Evolutionary conservation across 495 filamentous ascomycete species (phyloP).

Genomic region (Aspergillus nanangensis): DNA sequence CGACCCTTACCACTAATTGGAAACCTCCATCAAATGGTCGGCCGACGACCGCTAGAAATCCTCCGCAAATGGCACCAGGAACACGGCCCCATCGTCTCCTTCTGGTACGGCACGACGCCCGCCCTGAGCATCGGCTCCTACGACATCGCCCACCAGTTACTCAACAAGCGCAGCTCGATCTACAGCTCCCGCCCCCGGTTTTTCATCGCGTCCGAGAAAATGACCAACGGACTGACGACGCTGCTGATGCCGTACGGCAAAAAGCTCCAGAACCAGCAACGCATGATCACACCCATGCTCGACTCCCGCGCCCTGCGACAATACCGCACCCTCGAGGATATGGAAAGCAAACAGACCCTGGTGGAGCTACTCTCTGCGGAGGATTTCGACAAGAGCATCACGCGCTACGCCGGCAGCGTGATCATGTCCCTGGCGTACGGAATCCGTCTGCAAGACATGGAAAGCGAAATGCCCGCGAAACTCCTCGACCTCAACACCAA

Average conservation of each 20-base stretch:
- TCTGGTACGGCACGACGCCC: conserved; percentile 3
- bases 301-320: background rate
- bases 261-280: conserved; percentile 8
- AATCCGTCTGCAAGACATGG: conserved; percentile 22
- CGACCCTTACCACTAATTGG: conserved; percentile 16
- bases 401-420: conserved; percentile 55
- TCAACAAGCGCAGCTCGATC: conserved; percentile 13
- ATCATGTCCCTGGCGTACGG: conserved; percentile 57
- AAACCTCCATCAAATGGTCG: conserved; percentile 17
- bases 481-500: conserved; percentile 13
- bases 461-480: background rate
- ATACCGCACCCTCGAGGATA: conserved; percentile 8
- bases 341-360: conserved; percentile 14
- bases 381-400: conserved; percentile 50
- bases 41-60: background rate
- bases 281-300: conserved; percentile 4
- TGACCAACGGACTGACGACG: conserved; percentile 16
- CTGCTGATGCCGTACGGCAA: conserved; percentile 14
- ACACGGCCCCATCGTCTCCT: conserved; percentile 18
- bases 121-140: conserved; percentile 8
- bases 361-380: conserved; percentile 7
- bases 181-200: conserved; percentile 19
- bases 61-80: conserved; percentile 16
- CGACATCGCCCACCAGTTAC: conserved; percentile 9
- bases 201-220: conserved; percentile 14